These are phyloP conservation scores for Dictyostelium capitatum DNA, from an alignment of 78 protist genomes.

Conservation along the genomic window DNA sequence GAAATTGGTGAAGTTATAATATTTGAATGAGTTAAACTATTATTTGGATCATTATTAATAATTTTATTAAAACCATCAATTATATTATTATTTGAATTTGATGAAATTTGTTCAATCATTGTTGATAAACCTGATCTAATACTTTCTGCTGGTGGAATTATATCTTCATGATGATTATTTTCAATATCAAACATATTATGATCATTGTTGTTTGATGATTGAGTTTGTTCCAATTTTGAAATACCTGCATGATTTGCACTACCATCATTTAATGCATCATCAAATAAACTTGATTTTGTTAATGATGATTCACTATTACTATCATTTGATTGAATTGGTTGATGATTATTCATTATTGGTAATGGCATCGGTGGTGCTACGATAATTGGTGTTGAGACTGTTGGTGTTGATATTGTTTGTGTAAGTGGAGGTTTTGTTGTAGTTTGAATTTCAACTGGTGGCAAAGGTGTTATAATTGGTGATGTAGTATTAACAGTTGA, in stretches of 20 bases:
- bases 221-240: too few relatives aligned
- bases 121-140: conserved; percentile 17
- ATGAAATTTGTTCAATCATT: neutral
- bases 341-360: neutral
- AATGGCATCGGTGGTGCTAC: neutral
- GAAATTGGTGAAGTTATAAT: neutral
- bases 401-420: neutral
- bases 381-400: neutral
- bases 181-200: conserved; percentile 20
- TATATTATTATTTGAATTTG: neutral
- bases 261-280: too few relatives aligned
- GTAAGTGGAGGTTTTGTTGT: neutral
- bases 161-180: neutral
- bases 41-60: neutral
- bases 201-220: neutral
- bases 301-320: too few relatives aligned
- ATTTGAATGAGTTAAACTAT: neutral
- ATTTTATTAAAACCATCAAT: neutral
- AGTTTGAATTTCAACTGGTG: neutral
- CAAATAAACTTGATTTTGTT: too few relatives aligned
- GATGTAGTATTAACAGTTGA: neutral
- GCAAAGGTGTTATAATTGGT: neutral
- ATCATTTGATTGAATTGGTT: neutral
- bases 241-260: too few relatives aligned
- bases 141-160: conserved; percentile 11